Percentiles rank a stretch among this genome's conserved stretches.
Conservation (phyloP, 352 stramenopile genomes). For the Phytophthora tubulina region DNA sequence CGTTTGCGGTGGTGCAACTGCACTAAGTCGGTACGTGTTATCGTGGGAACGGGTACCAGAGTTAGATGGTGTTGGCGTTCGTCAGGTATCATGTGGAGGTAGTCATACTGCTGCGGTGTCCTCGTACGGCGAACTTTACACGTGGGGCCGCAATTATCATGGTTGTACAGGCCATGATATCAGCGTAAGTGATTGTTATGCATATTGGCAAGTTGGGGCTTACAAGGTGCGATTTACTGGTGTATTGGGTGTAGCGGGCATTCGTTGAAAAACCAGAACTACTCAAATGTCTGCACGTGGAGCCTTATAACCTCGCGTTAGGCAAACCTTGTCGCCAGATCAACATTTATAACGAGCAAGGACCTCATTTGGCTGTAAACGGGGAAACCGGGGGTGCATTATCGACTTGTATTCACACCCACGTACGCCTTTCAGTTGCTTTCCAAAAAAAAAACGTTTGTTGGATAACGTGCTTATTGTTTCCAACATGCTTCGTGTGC, state of each 20-base stretch:
- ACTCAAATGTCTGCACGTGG: slow-evolving; percentile 84
- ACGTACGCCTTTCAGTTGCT: slow-evolving; percentile 50
- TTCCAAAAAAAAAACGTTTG: background rate
- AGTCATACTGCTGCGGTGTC: slow-evolving; percentile 92
- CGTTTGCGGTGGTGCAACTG: slow-evolving; percentile 84
- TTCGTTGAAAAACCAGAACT: slow-evolving; percentile 86
- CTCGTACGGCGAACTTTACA: slow-evolving; percentile 91
- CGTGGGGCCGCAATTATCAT: slow-evolving; percentile 91
- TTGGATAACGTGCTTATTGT: slow-evolving; percentile 1
- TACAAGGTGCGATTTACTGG: background rate
- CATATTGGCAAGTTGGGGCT: background rate
- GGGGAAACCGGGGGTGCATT: slow-evolving; percentile 77
- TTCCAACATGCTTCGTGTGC: background rate
- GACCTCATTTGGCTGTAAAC: slow-evolving; percentile 85
- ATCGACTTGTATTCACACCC: slow-evolving; percentile 88
- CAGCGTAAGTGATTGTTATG: slow-evolving; percentile 32
- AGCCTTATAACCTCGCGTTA: slow-evolving; percentile 91
- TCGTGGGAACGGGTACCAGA: slow-evolving; percentile 79
- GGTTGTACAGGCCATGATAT: slow-evolving; percentile 90
- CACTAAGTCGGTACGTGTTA: slow-evolving; percentile 78
- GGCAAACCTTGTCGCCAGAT: slow-evolving; percentile 83
- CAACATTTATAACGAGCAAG: slow-evolving; percentile 92
- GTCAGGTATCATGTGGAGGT: slow-evolving; percentile 88
- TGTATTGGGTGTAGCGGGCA: slow-evolving; percentile 38
- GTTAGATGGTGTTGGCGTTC: slow-evolving; percentile 59